Percentiles rank a stretch among this genome's conserved stretches.
phyloP scores from a whole-genome alignment of 768 basidiomycete genomes.

The Russula brevipes region DNA sequence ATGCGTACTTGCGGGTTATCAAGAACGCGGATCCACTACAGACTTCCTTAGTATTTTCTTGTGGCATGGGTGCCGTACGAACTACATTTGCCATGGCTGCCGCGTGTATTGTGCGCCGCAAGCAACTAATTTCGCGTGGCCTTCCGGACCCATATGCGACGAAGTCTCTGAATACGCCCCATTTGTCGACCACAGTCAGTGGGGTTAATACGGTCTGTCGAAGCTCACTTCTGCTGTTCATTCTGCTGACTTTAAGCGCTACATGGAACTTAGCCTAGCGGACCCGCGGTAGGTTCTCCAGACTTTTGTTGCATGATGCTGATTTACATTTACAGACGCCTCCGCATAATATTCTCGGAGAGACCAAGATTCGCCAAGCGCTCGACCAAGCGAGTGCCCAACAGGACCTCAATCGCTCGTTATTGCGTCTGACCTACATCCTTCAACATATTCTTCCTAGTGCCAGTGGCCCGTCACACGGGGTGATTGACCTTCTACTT shows the following conservation, averaged over 20 bases:
- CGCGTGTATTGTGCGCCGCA: conserved; percentile 78
- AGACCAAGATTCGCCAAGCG: conserved; percentile 54
- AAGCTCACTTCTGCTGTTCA: background rate
- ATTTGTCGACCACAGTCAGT: conserved; percentile 31
- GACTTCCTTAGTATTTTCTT: conserved; percentile 88
- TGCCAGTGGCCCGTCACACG: conserved; percentile 58
- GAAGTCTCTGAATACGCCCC: conserved; percentile 30
- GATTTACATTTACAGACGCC: conserved; percentile 10
- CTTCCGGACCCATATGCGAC: conserved; percentile 72
- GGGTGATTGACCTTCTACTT: conserved; percentile 81
- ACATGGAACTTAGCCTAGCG: conserved; percentile 25
- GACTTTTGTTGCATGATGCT: background rate
- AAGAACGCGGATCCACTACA: conserved; percentile 69
- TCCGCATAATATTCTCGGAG: conserved; percentile 39
- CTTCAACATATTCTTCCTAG: conserved; percentile 72
- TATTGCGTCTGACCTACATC: conserved; percentile 73
- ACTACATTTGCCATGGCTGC: conserved; percentile 98
- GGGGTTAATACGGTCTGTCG: conserved; percentile 47
- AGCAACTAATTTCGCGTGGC: conserved; percentile 55
- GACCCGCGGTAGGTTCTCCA: conserved; percentile 9
- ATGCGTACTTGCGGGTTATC: conserved; percentile 84
- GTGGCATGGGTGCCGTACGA: conserved; percentile 94
- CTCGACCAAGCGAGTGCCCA: conserved; percentile 74
- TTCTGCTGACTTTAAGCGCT: background rate
- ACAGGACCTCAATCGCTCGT: conserved; percentile 70